Evolutionary conservation across 2,329 filamentous ascomycete species (phyloP).

Genomic region (Simplicillium sp.): DNA sequence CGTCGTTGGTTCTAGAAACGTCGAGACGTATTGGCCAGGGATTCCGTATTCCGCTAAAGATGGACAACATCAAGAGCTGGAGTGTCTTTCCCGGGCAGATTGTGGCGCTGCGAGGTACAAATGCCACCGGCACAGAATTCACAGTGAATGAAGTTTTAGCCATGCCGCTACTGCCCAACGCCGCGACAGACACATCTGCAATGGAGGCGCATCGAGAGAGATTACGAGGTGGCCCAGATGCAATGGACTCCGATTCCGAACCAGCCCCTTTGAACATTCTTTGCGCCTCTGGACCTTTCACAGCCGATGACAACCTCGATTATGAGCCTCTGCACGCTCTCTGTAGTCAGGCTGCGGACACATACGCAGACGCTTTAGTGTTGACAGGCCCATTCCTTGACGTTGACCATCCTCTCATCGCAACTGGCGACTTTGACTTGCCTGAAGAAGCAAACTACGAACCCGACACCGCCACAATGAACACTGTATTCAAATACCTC

Average conservation of each 20-base stretch:
- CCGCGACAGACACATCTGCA: conserved; percentile 57
- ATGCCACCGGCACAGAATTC: conserved; percentile 78
- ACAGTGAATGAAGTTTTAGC: conserved; percentile 67
- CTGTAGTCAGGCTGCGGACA: conserved; percentile 66
- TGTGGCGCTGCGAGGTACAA: conserved; percentile 77
- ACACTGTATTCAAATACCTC: conserved; percentile 73
- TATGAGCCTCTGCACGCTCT: conserved; percentile 81
- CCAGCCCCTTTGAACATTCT: conserved; percentile 66
- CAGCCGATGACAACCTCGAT: conserved; percentile 81
- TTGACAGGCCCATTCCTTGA: conserved; percentile 86
- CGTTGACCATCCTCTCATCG: conserved; percentile 79
- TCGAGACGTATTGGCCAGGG: conserved; percentile 78
- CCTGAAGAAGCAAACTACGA: conserved; percentile 58
- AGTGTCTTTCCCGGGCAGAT: conserved; percentile 94
- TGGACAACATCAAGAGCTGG: conserved; percentile 58
- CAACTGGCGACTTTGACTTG: conserved; percentile 69
- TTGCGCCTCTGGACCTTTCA: conserved; percentile 80
- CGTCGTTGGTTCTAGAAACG: conserved; percentile 81
- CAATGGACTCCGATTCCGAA: conserved; percentile 41
- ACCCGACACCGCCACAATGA: conserved; percentile 69
- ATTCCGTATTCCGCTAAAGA: conserved; percentile 67
- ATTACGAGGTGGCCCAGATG: conserved; percentile 54
- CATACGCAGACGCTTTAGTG: conserved; percentile 68
- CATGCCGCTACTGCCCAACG: conserved; percentile 63
- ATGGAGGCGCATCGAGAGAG: conserved; percentile 62